Evolutionary conservation across 1,284 basidiomycete species (phyloP), one percentile per base, ranked within the genome.

Genomic region (Paramarasmius palmivorus): DNA sequence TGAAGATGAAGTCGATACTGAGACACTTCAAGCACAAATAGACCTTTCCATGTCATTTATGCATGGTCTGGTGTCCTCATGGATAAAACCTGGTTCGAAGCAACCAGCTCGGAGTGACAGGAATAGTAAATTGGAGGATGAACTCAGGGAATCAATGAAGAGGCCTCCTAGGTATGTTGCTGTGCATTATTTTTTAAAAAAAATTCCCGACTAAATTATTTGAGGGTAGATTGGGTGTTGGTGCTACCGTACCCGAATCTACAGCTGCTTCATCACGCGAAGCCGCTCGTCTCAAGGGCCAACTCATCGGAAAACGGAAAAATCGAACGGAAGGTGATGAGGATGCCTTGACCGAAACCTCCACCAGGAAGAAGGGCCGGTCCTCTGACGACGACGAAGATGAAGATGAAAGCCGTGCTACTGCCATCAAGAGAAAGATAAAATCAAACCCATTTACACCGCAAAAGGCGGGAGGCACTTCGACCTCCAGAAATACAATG

Each of bases 31-130:
- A 64, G 87, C 88, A 25, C 84, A 87, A 67, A 82, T 90, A 54
- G 86, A 91, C 68, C 73, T 88, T 63, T 83, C 88, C n/a, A 80
- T 91, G 80, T 83, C 88, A 3, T 82, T 86, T 66, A 82, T 83
- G 1, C 79, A 89, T 59, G 76, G 81, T 63, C 73, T 91, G 57
- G 81, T 89, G 35, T 76, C 85, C 14, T 86, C 88, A 50, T 91
- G 89, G 89, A 74, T 91, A 59, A 79, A 82, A 61, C 76, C 84
- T 19, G 65, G 72, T 50, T 65, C 67, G 35, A 69, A 69, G 35
- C 58, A 67, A 35, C 60, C 59, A 62, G 65, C 62, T 60, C 63
- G 68, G 22, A 38, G 55, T 39, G 57, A 65, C 56, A 67, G 64
- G 12, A 70, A 65, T 56, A 67, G 64, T 10, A 70, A 79, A 55